Percentiles rank a stretch among this genome's conserved stretches.
These are phyloP conservation scores for Danielia oregonensis DNA, from an alignment of 805 yeast genomes.

Conservation along the genomic window DNA sequence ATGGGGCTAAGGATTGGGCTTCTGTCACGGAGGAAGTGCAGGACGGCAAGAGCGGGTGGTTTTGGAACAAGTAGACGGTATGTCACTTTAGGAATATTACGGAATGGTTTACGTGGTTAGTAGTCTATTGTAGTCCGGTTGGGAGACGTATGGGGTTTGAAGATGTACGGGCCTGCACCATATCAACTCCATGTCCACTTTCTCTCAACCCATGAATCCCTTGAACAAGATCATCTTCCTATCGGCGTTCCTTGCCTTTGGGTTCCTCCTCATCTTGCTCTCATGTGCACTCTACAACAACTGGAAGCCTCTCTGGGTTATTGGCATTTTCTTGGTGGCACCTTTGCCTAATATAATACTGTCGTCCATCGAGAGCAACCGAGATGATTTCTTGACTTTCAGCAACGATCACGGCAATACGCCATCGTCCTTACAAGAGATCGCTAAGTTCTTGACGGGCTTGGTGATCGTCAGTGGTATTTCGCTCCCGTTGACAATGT, in stretches of 20 bases:
- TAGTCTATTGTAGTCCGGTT: no score
- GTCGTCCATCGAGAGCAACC: constrained; percentile 31
- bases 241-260: constrained; percentile 43
- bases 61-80: constrained; percentile 15
- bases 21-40: constrained; percentile 23
- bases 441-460: constrained; percentile 38
- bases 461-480: constrained; percentile 41
- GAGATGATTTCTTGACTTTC: constrained; percentile 44
- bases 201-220: constrained; percentile 32
- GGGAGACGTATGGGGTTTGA: no score
- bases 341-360: constrained; percentile 43
- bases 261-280: constrained; percentile 39
- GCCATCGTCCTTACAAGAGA: constrained; percentile 37
- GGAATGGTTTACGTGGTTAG: no score
- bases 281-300: constrained; percentile 44
- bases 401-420: constrained; percentile 36
- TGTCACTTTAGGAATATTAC: no score
- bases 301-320: constrained; percentile 37
- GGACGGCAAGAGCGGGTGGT: constrained; percentile 19
- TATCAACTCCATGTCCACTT: constrained; percentile 1
- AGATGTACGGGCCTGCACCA: background rate
- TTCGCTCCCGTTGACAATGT: constrained; percentile 39
- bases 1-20: constrained; percentile 32
- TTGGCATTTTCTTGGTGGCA: constrained; percentile 39
- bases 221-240: constrained; percentile 44